Percentiles rank a stretch among this genome's conserved stretches.
Evolutionary conservation across 2,329 filamentous ascomycete genomes (phyloP).

Genomic region (Hypoxylon rubiginosum): DNA sequence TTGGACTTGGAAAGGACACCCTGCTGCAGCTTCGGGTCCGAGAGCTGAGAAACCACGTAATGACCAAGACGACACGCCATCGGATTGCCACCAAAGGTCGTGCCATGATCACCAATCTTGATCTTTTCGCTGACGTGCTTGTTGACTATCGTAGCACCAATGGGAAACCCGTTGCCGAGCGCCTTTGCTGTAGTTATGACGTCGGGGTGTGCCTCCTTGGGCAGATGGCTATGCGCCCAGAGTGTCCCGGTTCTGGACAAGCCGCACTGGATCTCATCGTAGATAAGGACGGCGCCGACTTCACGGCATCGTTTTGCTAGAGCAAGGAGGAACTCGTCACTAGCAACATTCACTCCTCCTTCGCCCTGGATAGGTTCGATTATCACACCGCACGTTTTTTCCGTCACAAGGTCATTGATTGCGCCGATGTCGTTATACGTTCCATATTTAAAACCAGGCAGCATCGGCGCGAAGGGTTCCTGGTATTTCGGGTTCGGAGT

Average conservation of each 20-base stretch:
- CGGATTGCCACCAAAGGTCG: constrained; percentile 94
- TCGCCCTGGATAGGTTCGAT: constrained; percentile 98
- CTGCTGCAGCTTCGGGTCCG: constrained; percentile 77
- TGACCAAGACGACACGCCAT: constrained; percentile 87
- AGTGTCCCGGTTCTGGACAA: constrained; percentile 87
- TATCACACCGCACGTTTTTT: constrained; percentile 92
- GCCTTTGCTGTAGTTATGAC: constrained; percentile 96
- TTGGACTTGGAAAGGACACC: constrained; percentile 76
- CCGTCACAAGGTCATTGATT: constrained; percentile 80
- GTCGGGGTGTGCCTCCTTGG: constrained; percentile 88
- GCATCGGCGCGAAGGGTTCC: constrained; percentile 92
- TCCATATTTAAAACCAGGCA: constrained; percentile 91
- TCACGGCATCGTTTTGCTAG: constrained; percentile 87
- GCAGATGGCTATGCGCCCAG: constrained; percentile 85
- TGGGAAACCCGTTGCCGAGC: constrained; percentile 94
- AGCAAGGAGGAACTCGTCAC: constrained; percentile 83
- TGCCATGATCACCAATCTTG: constrained; percentile 85
- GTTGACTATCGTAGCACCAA: constrained; percentile 81
- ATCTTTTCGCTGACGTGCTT: constrained; percentile 75
- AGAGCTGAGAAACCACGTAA: constrained; percentile 83
- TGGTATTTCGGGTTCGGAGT: constrained; percentile 99
- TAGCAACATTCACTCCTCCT: constrained; percentile 89
- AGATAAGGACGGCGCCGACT: constrained; percentile 89
- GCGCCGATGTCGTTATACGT: constrained; percentile 84
- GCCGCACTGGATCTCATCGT: constrained; percentile 98